Evolutionary conservation across 345 rosid species (phyloP), one percentile per base, ranked within the genome.

Genomic region (Hypericum perforatum): DNA sequence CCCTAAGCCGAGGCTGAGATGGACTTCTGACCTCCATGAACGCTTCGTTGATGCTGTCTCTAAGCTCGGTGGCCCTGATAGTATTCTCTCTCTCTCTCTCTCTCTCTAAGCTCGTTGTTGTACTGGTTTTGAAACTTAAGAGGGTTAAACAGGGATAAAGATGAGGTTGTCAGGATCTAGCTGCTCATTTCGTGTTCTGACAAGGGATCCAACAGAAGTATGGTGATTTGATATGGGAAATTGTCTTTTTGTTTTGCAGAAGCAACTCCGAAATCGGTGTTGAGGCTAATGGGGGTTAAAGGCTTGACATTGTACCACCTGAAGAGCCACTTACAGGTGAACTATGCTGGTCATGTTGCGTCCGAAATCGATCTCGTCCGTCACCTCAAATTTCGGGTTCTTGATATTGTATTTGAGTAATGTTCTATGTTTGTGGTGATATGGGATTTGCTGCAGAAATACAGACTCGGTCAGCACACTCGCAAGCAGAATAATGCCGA

Each of bases 271-370:
- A 91, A 91, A 56, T 74, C 96, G 0, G 96, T 87, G 59, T 50
- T 84, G 62, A 81, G 83, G 61, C 13, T 87, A 38, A 91, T 91
- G 98, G 98, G 96, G 37, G 56, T 84, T 42, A 91, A 91, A 70
- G 98, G 98, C 32, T 75, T 91, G 70, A 91, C 98, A 32, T 51
- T 87, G 66, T 91, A 84, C 68, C 98, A 91, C 74, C 73, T 87
- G 57, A 91, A 87, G 76, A 87, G 96, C 67, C 98, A 91, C 72
- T 66, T 91, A 45, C 98, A 91, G 98, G 98, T 86, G 4, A 22
- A 22, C 32, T 1, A 22, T 22, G 32, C 4, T 14, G 50, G 29
- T 46, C 9, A 7, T 14, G 6, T 46, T 13, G 46, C 9, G 7
- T 16, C 49, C n/a, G 14, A 9, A 6, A 29, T 12, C 2, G 2